Conservation (phyloP, 805 yeast genomes). For the Saturnispora galanensis region DNA sequence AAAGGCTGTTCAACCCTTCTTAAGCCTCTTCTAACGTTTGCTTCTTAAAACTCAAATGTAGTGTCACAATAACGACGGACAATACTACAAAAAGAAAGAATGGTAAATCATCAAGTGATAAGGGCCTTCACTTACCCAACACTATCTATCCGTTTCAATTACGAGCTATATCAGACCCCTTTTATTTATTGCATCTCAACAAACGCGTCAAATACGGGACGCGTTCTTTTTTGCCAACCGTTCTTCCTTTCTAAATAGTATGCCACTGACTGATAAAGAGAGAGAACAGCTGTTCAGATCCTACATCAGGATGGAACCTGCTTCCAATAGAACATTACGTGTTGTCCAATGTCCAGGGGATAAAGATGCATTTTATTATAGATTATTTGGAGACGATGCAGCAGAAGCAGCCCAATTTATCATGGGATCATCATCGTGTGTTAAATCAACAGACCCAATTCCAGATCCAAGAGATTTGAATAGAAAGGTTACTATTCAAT, state of each 20-base stretch:
- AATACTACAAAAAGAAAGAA: too few species aligned
- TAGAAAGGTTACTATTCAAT: conserved; percentile 32
- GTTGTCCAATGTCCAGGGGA: conserved; percentile 44
- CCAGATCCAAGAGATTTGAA: conserved; percentile 32
- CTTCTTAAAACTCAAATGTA: too few species aligned
- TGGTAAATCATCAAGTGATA: too few species aligned
- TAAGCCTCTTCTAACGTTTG: too few species aligned
- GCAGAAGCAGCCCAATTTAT: conserved; percentile 70
- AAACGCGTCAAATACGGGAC: background rate
- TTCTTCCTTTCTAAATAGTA: conserved; percentile 22
- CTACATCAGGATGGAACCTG: conserved; percentile 39
- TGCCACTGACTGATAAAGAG: conserved; percentile 13
- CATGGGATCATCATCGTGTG: conserved; percentile 73
- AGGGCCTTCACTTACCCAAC: too few species aligned
- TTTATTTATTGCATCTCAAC: background rate
- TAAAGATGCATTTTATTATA: conserved; percentile 63
- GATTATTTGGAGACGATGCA: conserved; percentile 69
- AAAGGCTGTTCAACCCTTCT: too few species aligned
- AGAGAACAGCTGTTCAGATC: conserved; percentile 7
- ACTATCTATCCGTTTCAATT: too few species aligned
- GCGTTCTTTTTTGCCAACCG: conserved; percentile 1
- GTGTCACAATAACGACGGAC: too few species aligned
- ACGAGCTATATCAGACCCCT: too few species aligned
- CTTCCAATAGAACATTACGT: conserved; percentile 45
- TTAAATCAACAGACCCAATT: conserved; percentile 35